A percentile compares a stretch with the other conserved stretches of the same genome.
Conservation (phyloP, 1,284 basidiomycete genomes). For the Irpex sp. region DNA sequence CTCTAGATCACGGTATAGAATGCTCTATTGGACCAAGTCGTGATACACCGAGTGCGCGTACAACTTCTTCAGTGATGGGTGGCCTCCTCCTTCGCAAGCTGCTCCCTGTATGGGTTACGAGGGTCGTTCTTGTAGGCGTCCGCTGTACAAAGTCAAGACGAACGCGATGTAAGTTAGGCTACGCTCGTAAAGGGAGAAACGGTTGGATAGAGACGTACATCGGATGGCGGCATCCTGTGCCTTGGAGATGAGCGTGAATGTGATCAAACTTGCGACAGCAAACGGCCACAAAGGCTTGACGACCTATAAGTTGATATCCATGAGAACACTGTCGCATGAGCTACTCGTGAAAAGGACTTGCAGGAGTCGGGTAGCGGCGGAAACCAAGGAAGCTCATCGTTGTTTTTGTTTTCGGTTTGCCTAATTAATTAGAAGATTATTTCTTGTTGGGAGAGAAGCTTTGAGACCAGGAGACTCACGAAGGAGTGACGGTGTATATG, state of each 20-base stretch:
- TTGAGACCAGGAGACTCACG: background rate
- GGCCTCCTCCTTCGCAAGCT: conserved; percentile 53
- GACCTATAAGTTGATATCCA: conserved; percentile 39
- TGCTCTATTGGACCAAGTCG: background rate
- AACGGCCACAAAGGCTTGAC: conserved; percentile 75
- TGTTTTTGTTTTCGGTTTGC: background rate
- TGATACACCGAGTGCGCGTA: background rate
- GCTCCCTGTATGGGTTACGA: conserved; percentile 75
- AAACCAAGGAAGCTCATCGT: conserved; percentile 71
- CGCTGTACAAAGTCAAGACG: conserved; percentile 35
- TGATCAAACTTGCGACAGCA: conserved; percentile 58
- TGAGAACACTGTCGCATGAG: background rate
- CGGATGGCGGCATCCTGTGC: conserved; percentile 63
- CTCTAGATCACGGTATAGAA: background rate
- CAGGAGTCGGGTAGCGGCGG: conserved; percentile 76
- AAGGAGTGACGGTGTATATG: background rate
- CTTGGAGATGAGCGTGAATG: conserved; percentile 61
- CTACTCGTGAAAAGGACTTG: conserved; percentile 32
- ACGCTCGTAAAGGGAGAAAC: background rate
- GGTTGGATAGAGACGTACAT: conserved; percentile 46
- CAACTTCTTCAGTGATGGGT: conserved; percentile 28
- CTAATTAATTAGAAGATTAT: background rate
- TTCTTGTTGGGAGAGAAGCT: background rate
- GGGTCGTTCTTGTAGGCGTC: conserved; percentile 67
- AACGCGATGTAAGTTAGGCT: background rate